Percentiles rank a stretch among this genome's conserved stretches.
Conservation (phyloP, 306 rosid species). For the Rubus parviflorus region DNA sequence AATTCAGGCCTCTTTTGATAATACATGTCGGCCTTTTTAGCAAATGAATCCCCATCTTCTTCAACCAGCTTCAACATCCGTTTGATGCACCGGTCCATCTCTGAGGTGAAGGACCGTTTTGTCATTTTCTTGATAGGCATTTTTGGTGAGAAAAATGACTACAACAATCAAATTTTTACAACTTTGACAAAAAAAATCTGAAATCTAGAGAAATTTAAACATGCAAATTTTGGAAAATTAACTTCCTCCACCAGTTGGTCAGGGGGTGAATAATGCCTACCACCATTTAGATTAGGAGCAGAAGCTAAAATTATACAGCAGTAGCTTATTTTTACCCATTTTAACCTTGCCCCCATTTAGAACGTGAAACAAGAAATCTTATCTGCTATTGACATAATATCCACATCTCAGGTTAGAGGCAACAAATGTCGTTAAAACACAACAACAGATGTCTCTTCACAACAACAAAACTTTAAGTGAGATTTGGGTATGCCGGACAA, state of each 20-base stretch:
- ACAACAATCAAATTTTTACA: slow-evolving; percentile 7
- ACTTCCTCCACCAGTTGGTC: slow-evolving; percentile 33
- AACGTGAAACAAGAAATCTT: slow-evolving; percentile 20
- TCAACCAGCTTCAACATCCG: slow-evolving; percentile 92
- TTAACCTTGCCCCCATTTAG: slow-evolving; percentile 43
- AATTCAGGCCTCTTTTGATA: slow-evolving; percentile 92
- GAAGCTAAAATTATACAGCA: slow-evolving; percentile 32
- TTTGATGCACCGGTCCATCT: slow-evolving; percentile 82
- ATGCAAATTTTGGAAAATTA: slow-evolving; percentile 20
- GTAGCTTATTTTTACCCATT: slow-evolving; percentile 27
- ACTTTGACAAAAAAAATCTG: background rate
- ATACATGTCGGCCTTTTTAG: slow-evolving; percentile 96
- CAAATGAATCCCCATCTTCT: slow-evolving; percentile 94
- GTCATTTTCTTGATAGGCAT: slow-evolving; percentile 49
- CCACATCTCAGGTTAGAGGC: slow-evolving; percentile 8
- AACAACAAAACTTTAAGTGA: slow-evolving; percentile 8
- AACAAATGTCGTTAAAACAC: slow-evolving; percentile 24
- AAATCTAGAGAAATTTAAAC: slow-evolving; percentile 17
- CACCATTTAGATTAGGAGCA: slow-evolving; percentile 19
- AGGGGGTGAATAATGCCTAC: slow-evolving; percentile 27
- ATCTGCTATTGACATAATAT: background rate
- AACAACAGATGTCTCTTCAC: slow-evolving; percentile 1
- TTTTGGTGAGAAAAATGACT: slow-evolving; percentile 25
- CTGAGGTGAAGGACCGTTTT: slow-evolving; percentile 54
- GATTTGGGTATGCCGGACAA: background rate